Base-by-base conservation (phyloP, 805 yeast genomes). In the Ogataea trehaloabstinens region DNA sequence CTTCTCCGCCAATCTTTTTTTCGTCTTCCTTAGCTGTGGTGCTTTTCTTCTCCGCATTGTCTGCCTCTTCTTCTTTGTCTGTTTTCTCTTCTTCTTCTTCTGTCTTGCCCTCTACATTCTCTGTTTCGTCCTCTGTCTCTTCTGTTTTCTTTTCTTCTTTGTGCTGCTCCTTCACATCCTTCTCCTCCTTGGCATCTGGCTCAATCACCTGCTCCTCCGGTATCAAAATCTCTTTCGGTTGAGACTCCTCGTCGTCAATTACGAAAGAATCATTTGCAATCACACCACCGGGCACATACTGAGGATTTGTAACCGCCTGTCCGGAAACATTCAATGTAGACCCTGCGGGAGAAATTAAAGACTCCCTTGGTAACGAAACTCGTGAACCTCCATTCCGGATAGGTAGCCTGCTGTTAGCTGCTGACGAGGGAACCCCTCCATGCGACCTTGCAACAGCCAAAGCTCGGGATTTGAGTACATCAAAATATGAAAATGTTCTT, bases 391-490 rank as follows among this genome's bases (percentile, higher is more conserved):
- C 32, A 17, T 32, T 43, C 19, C 52, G 44, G 25, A 48, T 40
- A 24, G 49, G 48, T 27, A 51, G 41, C 16, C 43, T 38, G 20
- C 18, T 15, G 16, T 39, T 36, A n/a, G 45, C 30, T 12, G 38
- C 38, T n/a, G 25, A 35, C n/a, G 30, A 11, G 7, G 30, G 17
- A 28, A 41, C 24, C 2, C 28, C 37, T 16, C 35, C 37, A 30
- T 38, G 28, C 11, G 51, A 38, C 29, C 45, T 47, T 19, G 52
- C 51, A 16, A 53, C 38, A 2, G 60, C 55, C 33, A 52, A 76
- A 42, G 90, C 85, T 55, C 82, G 75, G 41, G 69, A 74, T n/a
- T 80, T 80, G 43, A 88, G 70, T 29, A 82, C 85, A 44, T 91
- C 91, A 38, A 64, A 62, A 44, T 82, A 87, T 35, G 82, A 82